phyloP scores from a whole-genome alignment of 2,329 filamentous ascomycete genomes.

The Aspergillus ruber region DNA sequence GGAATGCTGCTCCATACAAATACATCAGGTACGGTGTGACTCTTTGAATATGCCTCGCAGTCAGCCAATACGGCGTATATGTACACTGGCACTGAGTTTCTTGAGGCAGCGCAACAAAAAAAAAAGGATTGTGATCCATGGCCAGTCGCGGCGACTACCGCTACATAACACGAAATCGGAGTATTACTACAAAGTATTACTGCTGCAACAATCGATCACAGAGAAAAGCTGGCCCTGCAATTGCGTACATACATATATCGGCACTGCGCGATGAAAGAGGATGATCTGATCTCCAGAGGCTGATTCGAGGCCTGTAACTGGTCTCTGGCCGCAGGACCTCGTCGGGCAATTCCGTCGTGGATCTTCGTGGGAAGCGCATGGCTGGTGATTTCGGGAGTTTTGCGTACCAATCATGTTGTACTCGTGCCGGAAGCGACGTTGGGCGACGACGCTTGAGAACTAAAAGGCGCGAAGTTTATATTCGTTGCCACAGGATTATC shows the following conservation, averaged over 20 bases:
- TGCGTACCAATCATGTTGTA: slow-evolving; percentile 21
- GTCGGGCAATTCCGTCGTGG: slow-evolving; percentile 29
- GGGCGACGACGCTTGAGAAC: slow-evolving; percentile 12
- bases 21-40: background rate
- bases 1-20: background rate
- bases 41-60: background rate
- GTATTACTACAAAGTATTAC: background rate
- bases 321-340: background rate
- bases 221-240: background rate
- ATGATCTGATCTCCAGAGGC: background rate
- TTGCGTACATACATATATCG: background rate
- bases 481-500: background rate
- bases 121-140: background rate
- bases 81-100: no score
- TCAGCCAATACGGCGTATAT: no score
- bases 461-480: background rate
- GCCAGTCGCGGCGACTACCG: background rate
- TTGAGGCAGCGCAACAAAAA: no score
- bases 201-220: background rate
- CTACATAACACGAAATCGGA: background rate
- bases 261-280: background rate
- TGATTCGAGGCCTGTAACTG: background rate
- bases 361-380: slow-evolving; percentile 19
- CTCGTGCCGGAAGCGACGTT: slow-evolving; percentile 14
- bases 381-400: slow-evolving; percentile 21